These are phyloP conservation scores for Phialophora expanda DNA, from an alignment of 2,329 filamentous ascomycete genomes.

Conservation along the genomic window DNA sequence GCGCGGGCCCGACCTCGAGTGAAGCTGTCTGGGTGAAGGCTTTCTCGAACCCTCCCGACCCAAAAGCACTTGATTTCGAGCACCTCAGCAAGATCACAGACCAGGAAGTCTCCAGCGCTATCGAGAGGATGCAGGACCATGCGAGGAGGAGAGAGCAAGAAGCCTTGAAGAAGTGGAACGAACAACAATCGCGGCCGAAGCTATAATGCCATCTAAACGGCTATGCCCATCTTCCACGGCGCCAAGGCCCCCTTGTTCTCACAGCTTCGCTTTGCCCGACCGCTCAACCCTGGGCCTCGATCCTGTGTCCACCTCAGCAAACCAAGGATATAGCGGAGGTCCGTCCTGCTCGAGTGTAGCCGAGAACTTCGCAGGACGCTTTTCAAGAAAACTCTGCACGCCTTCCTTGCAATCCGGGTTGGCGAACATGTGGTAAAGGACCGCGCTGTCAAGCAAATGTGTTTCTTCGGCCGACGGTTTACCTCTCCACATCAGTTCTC, in stretches of 20 bases:
- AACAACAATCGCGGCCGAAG: slow-evolving; percentile 40
- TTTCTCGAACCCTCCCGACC: slow-evolving; percentile 42
- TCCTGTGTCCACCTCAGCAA: slow-evolving; percentile 59
- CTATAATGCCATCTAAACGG: slow-evolving; percentile 37
- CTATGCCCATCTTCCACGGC: background rate
- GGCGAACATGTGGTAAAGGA: slow-evolving; percentile 48
- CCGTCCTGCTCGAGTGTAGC: slow-evolving; percentile 65
- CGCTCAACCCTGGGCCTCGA: slow-evolving; percentile 17
- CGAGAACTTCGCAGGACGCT: slow-evolving; percentile 66
- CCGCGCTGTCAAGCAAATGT: slow-evolving; percentile 66
- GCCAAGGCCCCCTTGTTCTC: background rate
- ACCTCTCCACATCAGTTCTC: slow-evolving; percentile 32
- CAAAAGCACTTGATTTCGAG: slow-evolving; percentile 44
- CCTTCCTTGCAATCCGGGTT: slow-evolving; percentile 68
- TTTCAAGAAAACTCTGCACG: slow-evolving; percentile 69
- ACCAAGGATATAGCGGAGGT: slow-evolving; percentile 71
- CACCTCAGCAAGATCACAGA: slow-evolving; percentile 45
- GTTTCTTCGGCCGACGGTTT: slow-evolving; percentile 65
- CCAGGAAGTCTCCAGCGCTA: slow-evolving; percentile 44
- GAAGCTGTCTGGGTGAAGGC: slow-evolving; percentile 41
- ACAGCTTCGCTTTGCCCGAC: slow-evolving; percentile 24
- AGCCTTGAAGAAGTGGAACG: slow-evolving; percentile 43
- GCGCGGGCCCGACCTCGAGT: slow-evolving; percentile 38
- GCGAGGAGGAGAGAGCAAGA: slow-evolving; percentile 46
- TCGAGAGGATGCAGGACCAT: slow-evolving; percentile 43